These are phyloP conservation scores for Trichoderma erinaceum DNA, from an alignment of 495 filamentous ascomycete genomes.

Conservation along the genomic window DNA sequence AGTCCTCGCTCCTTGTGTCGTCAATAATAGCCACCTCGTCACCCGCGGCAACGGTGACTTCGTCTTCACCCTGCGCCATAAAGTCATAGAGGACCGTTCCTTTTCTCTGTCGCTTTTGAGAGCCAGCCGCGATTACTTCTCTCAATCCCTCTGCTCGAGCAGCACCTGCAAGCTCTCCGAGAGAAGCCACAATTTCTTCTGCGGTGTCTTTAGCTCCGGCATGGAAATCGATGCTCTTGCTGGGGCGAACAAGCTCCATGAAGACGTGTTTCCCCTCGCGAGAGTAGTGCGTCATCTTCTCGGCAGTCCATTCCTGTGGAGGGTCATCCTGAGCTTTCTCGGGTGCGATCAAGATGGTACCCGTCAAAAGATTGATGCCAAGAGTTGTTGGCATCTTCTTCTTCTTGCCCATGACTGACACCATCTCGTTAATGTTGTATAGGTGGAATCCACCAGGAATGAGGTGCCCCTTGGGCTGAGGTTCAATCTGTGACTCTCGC, in stretches of 20 bases:
- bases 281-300: slow-evolving; percentile 89
- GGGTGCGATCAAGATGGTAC: slow-evolving; percentile 84
- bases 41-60: slow-evolving; percentile 83
- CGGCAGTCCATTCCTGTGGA: slow-evolving; percentile 86
- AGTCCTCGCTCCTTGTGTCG: slow-evolving; percentile 88
- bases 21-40: slow-evolving; percentile 92
- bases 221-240: slow-evolving; percentile 92
- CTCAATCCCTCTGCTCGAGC: slow-evolving; percentile 74
- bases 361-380: slow-evolving; percentile 80
- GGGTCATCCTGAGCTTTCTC: slow-evolving; percentile 73
- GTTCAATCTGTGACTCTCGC: slow-evolving; percentile 24
- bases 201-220: slow-evolving; percentile 96
- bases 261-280: slow-evolving; percentile 98
- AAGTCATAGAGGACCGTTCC: slow-evolving; percentile 92
- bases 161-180: slow-evolving; percentile 85
- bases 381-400: slow-evolving; percentile 97
- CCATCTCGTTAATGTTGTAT: slow-evolving; percentile 95
- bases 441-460: slow-evolving; percentile 79
- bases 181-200: slow-evolving; percentile 77
- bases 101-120: slow-evolving; percentile 62
- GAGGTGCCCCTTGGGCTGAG: slow-evolving; percentile 29
- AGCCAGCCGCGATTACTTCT: slow-evolving; percentile 77
- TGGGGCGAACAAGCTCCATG: slow-evolving; percentile 82
- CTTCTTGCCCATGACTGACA: slow-evolving; percentile 86
- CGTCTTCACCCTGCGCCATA: slow-evolving; percentile 90